These are phyloP conservation scores for Scenedesmus sp. DNA, from an alignment of 163 green algal species.

Conservation along the genomic window DNA sequence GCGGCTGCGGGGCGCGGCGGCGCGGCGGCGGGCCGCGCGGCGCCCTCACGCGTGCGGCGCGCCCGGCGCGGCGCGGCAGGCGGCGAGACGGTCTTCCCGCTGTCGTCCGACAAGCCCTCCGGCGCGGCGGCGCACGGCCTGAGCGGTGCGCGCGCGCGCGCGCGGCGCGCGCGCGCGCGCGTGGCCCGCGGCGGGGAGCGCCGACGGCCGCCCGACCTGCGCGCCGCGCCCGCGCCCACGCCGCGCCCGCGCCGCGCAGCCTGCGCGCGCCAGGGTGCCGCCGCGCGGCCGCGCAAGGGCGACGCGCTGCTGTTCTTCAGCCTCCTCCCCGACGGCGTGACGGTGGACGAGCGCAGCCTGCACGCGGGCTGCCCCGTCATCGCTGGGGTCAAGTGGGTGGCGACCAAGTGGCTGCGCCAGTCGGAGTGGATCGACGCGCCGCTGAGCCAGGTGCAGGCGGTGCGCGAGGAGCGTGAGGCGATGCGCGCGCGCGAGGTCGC, in stretches of 20 bases:
- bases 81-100: conserved; percentile 62
- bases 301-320: conserved; percentile 85
- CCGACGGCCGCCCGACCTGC: too few species aligned
- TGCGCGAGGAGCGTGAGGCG: too few species aligned
- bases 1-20: too few species aligned
- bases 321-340: conserved; percentile 63
- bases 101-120: background rate
- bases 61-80: background rate
- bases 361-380: conserved; percentile 82
- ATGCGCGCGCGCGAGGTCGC: too few species aligned
- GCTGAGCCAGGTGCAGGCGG: too few species aligned
- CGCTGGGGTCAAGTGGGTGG: conserved; percentile 50
- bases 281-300: conserved; percentile 24
- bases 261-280: conserved; percentile 19
- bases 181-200: too few species aligned
- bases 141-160: conserved; percentile 25
- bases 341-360: conserved; percentile 67
- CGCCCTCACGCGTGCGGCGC: too few species aligned
- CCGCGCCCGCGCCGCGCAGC: too few species aligned
- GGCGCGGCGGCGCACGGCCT: background rate
- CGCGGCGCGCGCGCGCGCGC: too few species aligned
- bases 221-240: too few species aligned
- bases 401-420: conserved; percentile 9
- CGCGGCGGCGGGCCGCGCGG: too few species aligned
- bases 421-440: too few species aligned